Evolutionary conservation across 305 asterid species (phyloP), one percentile per base, ranked within the genome.

Genomic region (Plantago coronopus): DNA sequence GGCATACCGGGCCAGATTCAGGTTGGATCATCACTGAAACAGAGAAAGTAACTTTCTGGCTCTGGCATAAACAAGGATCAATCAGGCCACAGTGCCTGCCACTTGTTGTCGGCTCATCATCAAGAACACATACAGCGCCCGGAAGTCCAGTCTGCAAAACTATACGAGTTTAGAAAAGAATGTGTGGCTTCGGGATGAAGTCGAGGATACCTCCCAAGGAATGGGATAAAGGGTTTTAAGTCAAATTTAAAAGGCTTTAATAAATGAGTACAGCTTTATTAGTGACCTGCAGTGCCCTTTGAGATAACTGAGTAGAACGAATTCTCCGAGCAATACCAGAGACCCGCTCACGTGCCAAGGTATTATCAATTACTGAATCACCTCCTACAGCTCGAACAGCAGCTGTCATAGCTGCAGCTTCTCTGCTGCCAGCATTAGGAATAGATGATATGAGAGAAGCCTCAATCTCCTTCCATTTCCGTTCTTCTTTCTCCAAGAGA

Each of bases 311-410:
- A 68, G 95, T 85, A 42, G 93, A 86, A 22, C 99, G 91, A 74
- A 94, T 90, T 66, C 96, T 86, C 58, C 78, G 95, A 38, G 99
- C 99, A 75, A 94, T 94, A 83, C 82, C 79, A 59, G 99, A 87
- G 53, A 94, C 96, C 75, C 99, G 79, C 69, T 94, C 99, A 48
- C 97, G 95, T 38, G 99, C 99, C 81, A 87, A 90, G 48, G 96
- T 83, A 79, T 94, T 95, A 65, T 90, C 96, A 56, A 84, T 89
- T 59, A 90, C 95, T 66, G 99, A 90, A 87, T 94, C 99, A 61
- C 99, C 95, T 57, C 99, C 99, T 13, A 94, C 86, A 43, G 99
- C 99, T 78, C 99, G 99, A 71, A 94, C 96, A 48, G 99, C 99
- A 77, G 94, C 91, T 61, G 99, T 90, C 96, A 94, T 75, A 61